These are phyloP conservation scores for Dorcoceras hygrometricum DNA, from an alignment of 257 asterid genomes.

Conservation along the genomic window DNA sequence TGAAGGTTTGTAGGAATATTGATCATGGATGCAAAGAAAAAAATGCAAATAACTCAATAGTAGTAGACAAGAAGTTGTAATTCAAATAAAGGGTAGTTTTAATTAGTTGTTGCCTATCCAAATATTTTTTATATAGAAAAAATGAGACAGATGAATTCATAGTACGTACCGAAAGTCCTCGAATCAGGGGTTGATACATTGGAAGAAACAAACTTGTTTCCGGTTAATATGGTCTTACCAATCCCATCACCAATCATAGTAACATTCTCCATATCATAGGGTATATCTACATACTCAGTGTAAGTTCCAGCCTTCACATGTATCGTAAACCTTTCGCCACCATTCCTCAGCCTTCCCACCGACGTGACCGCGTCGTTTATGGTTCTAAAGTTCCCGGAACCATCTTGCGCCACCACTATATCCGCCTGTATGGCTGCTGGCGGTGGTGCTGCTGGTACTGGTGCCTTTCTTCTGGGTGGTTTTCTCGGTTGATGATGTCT, in stretches of 20 bases:
- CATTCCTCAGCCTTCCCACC: not conserved
- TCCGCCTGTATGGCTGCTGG: not conserved
- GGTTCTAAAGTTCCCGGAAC: not conserved
- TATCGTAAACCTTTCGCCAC: not conserved
- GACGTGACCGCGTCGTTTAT: not conserved
- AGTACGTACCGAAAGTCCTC: not conserved
- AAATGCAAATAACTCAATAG: too few species aligned
- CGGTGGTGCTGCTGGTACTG: not conserved
- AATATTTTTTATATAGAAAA: too few species aligned
- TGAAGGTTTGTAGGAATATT: too few species aligned
- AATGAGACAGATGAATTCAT: too few species aligned
- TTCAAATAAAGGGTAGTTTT: too few species aligned
- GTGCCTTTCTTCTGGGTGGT: not conserved
- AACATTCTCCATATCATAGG: not conserved
- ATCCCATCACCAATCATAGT: not conserved
- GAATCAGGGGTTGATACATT: not conserved
- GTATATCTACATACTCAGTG: not conserved
- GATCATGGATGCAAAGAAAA: too few species aligned
- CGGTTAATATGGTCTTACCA: not conserved
- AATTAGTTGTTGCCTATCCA: too few species aligned
- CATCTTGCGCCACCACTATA: not conserved
- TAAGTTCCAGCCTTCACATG: not conserved
- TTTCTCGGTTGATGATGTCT: not conserved
- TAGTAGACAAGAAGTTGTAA: too few species aligned
- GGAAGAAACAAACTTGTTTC: not conserved